These are phyloP conservation scores for Aspergillus ellipticus DNA, from an alignment of 495 filamentous ascomycete species.

Conservation along the genomic window DNA sequence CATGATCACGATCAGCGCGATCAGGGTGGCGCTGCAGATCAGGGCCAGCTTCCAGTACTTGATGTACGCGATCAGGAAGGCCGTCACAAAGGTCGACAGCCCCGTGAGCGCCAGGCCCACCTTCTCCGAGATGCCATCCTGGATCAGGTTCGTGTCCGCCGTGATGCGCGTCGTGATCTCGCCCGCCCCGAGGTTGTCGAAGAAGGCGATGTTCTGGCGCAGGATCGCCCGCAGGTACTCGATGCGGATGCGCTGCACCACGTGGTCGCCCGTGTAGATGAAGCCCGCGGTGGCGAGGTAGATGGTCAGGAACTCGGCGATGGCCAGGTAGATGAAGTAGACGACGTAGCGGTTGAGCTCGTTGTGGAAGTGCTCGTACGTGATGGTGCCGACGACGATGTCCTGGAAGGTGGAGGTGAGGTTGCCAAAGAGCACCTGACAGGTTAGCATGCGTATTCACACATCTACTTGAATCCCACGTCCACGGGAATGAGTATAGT, in stretches of 20 bases:
- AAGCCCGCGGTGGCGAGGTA: conserved; percentile 83
- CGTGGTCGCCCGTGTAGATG: conserved; percentile 89
- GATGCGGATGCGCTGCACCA: conserved; percentile 77
- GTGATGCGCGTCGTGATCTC: conserved; percentile 92
- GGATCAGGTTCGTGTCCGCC: conserved; percentile 81
- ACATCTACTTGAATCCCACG: too few species aligned
- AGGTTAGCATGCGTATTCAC: too few species aligned
- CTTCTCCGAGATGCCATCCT: conserved; percentile 87
- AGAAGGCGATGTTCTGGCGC: conserved; percentile 88
- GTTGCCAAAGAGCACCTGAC: conserved; percentile 66
- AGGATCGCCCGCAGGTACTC: conserved; percentile 78
- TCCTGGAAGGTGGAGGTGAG: conserved; percentile 69
- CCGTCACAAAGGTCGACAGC: conserved; percentile 73
- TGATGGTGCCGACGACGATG: conserved; percentile 48
- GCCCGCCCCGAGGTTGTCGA: conserved; percentile 85
- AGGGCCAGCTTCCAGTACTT: conserved; percentile 82
- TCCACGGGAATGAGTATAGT: too few species aligned
- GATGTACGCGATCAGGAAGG: conserved; percentile 84
- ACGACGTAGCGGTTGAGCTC: conserved; percentile 63
- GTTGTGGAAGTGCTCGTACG: conserved; percentile 52
- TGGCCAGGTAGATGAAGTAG: conserved; percentile 86
- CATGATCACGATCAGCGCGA: conserved; percentile 70
- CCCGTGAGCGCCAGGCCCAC: conserved; percentile 71
- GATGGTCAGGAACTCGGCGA: conserved; percentile 75
- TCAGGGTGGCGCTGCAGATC: conserved; percentile 71